Evolutionary conservation across 2,329 filamentous ascomycete genomes (phyloP).

Genomic region (Monilinia polystroma): DNA sequence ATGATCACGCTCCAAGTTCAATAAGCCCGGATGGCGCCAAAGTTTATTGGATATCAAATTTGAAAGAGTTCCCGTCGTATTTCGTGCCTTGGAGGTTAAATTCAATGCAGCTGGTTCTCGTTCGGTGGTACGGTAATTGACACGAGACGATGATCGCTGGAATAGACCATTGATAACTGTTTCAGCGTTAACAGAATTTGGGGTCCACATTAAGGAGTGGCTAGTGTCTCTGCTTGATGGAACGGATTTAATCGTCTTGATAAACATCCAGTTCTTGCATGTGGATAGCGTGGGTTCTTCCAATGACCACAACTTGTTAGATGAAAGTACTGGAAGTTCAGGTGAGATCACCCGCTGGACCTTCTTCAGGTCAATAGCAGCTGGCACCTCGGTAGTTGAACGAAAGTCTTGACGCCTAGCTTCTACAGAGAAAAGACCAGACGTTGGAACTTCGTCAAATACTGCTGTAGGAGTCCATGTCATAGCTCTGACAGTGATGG

Average conservation of each 20-base stretch:
- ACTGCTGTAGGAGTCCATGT: conserved; percentile 27
- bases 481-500: background rate
- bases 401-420: conserved; percentile 26
- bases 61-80: conserved; percentile 19
- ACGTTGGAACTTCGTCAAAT: conserved; percentile 7
- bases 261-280: conserved; percentile 26
- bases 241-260: background rate
- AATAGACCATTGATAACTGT: conserved; percentile 31
- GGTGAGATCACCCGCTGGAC: conserved; percentile 24
- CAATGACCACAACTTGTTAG: conserved; percentile 31
- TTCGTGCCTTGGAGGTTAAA: conserved; percentile 33
- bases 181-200: background rate
- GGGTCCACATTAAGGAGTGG: conserved; percentile 27
- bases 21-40: conserved; percentile 31
- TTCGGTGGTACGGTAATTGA: conserved; percentile 29
- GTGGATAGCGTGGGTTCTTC: conserved; percentile 1
- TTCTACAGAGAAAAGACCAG: conserved; percentile 32
- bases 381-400: conserved; percentile 30
- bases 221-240: background rate
- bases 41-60: conserved; percentile 33
- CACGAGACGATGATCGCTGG: conserved; percentile 17
- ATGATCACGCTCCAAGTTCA: conserved; percentile 26
- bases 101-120: conserved; percentile 33
- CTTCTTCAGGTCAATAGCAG: conserved; percentile 28
- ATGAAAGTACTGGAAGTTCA: conserved; percentile 26